Conservation (phyloP, 441 rosid genomes). For the Isatis lusitanica region DNA sequence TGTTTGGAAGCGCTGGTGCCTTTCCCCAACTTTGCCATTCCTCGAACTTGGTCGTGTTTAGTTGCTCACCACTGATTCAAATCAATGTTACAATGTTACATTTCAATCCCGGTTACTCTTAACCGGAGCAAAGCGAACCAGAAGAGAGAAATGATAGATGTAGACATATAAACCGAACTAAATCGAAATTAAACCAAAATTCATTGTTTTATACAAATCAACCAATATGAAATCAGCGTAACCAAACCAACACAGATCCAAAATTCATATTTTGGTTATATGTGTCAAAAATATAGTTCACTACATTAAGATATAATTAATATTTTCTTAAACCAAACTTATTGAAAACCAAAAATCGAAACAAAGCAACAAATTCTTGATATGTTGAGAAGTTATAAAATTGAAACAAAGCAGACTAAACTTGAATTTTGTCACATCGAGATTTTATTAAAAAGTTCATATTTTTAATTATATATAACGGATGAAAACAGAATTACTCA, state of each 20-base stretch:
- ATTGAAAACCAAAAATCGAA: not conserved
- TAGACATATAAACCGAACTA: not conserved
- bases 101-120: not conserved
- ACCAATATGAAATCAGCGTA: not conserved
- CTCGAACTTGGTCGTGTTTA: conserved; percentile 58
- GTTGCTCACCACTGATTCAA: conserved; percentile 59
- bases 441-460: not conserved
- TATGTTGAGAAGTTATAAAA: not conserved
- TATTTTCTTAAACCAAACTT: not conserved
- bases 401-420: not conserved
- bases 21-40: conserved; percentile 66
- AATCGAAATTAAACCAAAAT: not conserved
- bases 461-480: not conserved
- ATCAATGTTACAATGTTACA: not conserved
- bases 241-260: not conserved
- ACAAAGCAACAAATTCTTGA: not conserved
- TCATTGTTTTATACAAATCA: not conserved
- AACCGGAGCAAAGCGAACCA: conserved; percentile 3
- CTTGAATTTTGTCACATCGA: not conserved
- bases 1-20: conserved; percentile 69
- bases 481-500: not conserved
- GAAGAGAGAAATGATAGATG: not conserved
- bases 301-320: not conserved
- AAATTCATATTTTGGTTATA: not conserved
- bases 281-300: not conserved